Evolutionary conservation across 2,329 filamentous ascomycete genomes (phyloP), one percentile per base, ranked within the genome.

Genomic region (Mycocentrospora acerina): DNA sequence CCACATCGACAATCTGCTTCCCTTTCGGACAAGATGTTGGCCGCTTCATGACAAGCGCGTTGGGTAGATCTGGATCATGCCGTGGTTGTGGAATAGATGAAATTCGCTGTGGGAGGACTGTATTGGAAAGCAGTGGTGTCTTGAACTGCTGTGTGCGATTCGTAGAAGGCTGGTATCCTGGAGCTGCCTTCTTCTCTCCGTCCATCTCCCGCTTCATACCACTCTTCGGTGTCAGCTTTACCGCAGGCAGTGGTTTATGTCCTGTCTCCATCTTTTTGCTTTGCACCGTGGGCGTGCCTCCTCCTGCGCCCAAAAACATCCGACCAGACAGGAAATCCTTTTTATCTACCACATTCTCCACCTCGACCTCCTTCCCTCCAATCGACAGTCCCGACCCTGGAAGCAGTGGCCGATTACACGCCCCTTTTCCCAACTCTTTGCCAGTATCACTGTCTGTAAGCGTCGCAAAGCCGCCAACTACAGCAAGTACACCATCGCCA

Each of bases 1-100:
- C 84, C 2, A 88, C 84, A 62, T 88, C 85, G 1, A 88, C 83
- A 32, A 86, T 71, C 35, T 80, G 77, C 56, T 82, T 85, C 1
- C 81, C 83, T 41, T 75, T 76, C 0, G 80, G 78, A 31, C 72
- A 73, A 10, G 67, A 63, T 15, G 60, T 68, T 2, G 81, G 82
- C 19, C 81, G 71, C 55, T 78, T 81, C 83, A 88, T 87, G 4
- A 88, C 75, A 18, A 88, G 62, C 1, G 84, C 82, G 29, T 77
- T 78, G 5, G 75, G 70, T 3, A 73, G 72, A 22, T 68, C 71
- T 0, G 82, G 81, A 55, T 86, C 79, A 64, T 88, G 82, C 19
- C 83, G 79, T n/a, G 85, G 80, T 16, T 72, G 72, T 3, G 82
- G 79, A 22, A 68, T 57, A 15, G 70, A 70, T 14, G 64, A 64